Conservation (phyloP, 169 alveolate species). For the Babesia caballi region DNA sequence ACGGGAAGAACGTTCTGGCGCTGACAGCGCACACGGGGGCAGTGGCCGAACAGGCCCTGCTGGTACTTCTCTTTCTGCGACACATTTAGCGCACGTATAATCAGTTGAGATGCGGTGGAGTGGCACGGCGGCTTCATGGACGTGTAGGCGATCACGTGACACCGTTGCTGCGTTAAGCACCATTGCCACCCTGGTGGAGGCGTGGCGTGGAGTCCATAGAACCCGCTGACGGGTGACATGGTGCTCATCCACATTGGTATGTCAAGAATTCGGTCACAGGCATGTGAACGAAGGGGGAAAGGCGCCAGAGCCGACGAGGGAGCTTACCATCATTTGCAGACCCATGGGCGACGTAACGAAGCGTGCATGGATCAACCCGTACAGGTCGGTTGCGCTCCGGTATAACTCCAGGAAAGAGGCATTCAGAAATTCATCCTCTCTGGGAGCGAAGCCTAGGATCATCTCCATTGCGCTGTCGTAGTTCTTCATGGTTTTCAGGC, state of each 20-base stretch:
- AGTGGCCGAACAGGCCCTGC: slow-evolving; percentile 93
- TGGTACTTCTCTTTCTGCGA: slow-evolving; percentile 92
- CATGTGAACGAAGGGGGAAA: too few species aligned
- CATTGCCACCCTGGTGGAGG: too few species aligned
- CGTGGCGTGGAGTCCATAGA: too few species aligned
- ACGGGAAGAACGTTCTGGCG: slow-evolving; percentile 92
- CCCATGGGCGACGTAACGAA: slow-evolving; percentile 92
- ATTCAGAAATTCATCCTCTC: slow-evolving; percentile 78
- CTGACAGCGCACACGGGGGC: slow-evolving; percentile 96
- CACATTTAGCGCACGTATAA: neutral
- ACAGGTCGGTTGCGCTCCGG: slow-evolving; percentile 85
- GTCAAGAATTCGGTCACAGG: too few species aligned
- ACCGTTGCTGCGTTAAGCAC: too few species aligned
- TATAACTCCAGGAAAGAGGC: slow-evolving; percentile 52
- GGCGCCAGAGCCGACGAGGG: too few species aligned
- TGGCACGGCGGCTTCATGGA: too few species aligned
- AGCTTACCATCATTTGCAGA: slow-evolving; percentile 76
- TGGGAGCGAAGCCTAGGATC: slow-evolving; percentile 76
- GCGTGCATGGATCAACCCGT: slow-evolving; percentile 93
- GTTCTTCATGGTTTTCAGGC: slow-evolving; percentile 66
- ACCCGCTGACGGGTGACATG: too few species aligned
- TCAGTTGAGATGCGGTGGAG: too few species aligned
- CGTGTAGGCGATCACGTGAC: too few species aligned
- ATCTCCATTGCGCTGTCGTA: slow-evolving; percentile 71
- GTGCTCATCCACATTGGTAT: too few species aligned